A percentile compares a stretch with the other conserved stretches of the same genome.
Evolutionary conservation across 169 alveolate species (phyloP).

Genomic region (Cryptosporidium ubiquitum): DNA sequence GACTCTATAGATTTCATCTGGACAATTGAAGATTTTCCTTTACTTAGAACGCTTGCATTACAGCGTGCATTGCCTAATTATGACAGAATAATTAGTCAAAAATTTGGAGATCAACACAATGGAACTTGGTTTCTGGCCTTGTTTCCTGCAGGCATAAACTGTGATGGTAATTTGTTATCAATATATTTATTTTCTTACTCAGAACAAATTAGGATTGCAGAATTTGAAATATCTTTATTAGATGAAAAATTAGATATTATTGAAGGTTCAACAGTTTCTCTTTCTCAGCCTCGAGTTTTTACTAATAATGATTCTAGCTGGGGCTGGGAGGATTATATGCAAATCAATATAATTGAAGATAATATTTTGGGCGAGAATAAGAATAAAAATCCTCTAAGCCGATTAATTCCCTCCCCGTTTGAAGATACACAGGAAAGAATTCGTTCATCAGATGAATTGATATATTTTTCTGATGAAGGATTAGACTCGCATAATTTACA

Average conservation of each 20-base stretch:
- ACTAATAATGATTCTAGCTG: conserved; percentile 45
- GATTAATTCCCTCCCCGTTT: conserved; percentile 10
- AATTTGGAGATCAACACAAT: conserved; percentile 53
- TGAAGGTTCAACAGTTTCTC: conserved; percentile 49
- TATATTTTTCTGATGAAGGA: conserved; percentile 7
- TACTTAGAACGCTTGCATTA: conserved; percentile 43
- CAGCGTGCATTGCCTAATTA: conserved; percentile 65
- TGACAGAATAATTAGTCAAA: conserved; percentile 62
- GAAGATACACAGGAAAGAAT: conserved; percentile 7
- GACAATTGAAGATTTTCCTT: conserved; percentile 71
- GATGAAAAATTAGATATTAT: conserved; percentile 3
- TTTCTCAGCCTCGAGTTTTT: conserved; percentile 62
- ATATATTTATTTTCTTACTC: conserved; percentile 47
- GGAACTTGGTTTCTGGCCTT: conserved; percentile 63
- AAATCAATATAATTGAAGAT: not conserved
- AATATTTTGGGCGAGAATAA: not conserved
- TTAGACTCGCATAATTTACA: not conserved
- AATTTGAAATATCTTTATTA: conserved; percentile 54
- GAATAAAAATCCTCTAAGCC: not conserved
- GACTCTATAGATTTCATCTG: conserved; percentile 35
- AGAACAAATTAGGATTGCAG: conserved; percentile 31
- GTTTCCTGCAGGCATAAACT: conserved; percentile 70
- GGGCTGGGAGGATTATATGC: conserved; percentile 74
- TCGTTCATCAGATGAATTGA: not conserved
- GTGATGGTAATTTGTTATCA: conserved; percentile 47